phyloP scores from a whole-genome alignment of 2,329 filamentous ascomycete genomes.

The Trichoderma harzianum region DNA sequence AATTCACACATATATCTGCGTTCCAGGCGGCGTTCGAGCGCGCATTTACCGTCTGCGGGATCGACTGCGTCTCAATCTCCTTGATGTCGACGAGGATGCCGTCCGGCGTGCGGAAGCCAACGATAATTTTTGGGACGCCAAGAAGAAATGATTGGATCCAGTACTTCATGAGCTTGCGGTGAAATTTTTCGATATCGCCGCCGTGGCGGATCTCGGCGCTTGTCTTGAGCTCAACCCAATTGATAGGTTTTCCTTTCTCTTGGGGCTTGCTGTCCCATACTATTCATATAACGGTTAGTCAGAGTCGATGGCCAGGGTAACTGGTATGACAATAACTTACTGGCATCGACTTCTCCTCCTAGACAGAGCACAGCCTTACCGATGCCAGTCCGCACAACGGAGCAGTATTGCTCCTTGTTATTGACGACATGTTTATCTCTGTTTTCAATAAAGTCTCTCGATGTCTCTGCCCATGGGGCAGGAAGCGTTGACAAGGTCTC shows the following conservation, averaged over 20 bases:
- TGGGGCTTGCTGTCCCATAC: constrained; percentile 81
- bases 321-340: constrained; percentile 41
- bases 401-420: constrained; percentile 95
- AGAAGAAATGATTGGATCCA: constrained; percentile 97
- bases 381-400: constrained; percentile 83
- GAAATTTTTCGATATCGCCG: constrained; percentile 70
- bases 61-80: constrained; percentile 73
- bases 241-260: constrained; percentile 63
- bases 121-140: constrained; percentile 85
- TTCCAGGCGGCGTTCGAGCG: constrained; percentile 73
- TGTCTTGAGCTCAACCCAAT: constrained; percentile 96
- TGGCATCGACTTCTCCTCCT: constrained; percentile 89
- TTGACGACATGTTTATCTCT: constrained; percentile 71
- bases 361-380: constrained; percentile 72
- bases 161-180: constrained; percentile 88
- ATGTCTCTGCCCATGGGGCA: constrained; percentile 66
- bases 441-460: constrained; percentile 73
- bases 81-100: constrained; percentile 71
- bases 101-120: constrained; percentile 74
- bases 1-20: constrained; percentile 90
- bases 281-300: constrained; percentile 27
- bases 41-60: constrained; percentile 72
- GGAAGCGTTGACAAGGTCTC: constrained; percentile 80
- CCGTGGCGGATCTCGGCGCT: constrained; percentile 66
- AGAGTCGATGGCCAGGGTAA: neutral